Percentiles rank a stretch among this genome's conserved stretches.
Evolutionary conservation across 2,329 filamentous ascomycete species (phyloP).

Genomic region (Aspergillus ruber): DNA sequence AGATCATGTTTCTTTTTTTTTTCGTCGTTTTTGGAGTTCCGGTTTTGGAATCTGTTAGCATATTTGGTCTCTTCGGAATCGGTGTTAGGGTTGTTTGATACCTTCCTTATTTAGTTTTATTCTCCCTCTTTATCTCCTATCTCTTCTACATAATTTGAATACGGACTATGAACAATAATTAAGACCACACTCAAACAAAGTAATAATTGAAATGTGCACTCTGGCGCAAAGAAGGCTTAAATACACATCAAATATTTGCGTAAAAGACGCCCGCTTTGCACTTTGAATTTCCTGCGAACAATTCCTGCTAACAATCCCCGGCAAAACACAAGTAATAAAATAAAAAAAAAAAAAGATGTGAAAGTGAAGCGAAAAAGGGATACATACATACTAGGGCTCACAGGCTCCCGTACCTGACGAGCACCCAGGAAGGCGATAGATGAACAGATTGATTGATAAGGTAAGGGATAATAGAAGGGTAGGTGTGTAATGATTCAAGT

Average conservation of each 20-base stretch:
- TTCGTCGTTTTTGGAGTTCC: neutral
- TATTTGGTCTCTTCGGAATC: neutral
- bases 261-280: conserved; percentile 3
- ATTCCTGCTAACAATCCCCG: neutral
- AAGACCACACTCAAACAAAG: neutral
- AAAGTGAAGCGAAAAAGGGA: conserved; percentile 5
- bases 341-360: conserved; percentile 1
- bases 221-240: conserved; percentile 5
- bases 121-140: neutral
- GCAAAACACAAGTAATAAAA: neutral
- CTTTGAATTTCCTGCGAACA: neutral
- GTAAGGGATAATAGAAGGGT: too few relatives aligned
- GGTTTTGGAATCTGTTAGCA: neutral
- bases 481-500: too few relatives aligned
- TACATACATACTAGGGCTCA: neutral
- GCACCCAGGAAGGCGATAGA: too few relatives aligned
- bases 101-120: neutral
- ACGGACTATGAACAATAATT: too few relatives aligned
- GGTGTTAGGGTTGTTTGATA: neutral
- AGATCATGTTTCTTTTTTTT: neutral
- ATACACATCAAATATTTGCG: conserved; percentile 5
- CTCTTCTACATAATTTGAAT: neutral
- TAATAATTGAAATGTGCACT: conserved; percentile 4
- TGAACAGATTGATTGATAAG: too few relatives aligned
- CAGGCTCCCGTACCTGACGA: neutral